A percentile compares a stretch with the other conserved stretches of the same genome.
Evolutionary conservation across 495 filamentous ascomycete genomes (phyloP).

Genomic region (Cladorrhinum samala): DNA sequence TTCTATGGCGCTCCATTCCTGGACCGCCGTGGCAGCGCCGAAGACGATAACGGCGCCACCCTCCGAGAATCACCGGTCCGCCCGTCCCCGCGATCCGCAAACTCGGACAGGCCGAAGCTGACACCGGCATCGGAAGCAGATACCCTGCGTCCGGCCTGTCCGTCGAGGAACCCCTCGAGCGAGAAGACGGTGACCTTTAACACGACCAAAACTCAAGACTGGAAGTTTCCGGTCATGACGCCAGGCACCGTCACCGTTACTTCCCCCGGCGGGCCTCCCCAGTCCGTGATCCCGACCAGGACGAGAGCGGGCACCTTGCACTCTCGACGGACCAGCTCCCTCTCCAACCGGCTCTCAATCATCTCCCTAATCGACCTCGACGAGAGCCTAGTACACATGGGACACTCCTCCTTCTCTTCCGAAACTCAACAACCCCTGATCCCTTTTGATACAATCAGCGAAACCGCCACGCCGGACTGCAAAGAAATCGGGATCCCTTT

Average conservation of each 20-base stretch:
- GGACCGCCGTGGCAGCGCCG: constrained; percentile 2
- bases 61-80: no score
- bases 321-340: neutral
- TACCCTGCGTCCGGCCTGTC: constrained; percentile 53
- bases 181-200: constrained; percentile 43
- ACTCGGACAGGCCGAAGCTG: no score
- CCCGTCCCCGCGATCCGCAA: no score
- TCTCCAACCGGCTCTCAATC: neutral
- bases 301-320: neutral
- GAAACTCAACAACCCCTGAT: neutral
- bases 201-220: constrained; percentile 51
- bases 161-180: constrained; percentile 47
- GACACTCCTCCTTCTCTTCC: no score
- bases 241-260: constrained; percentile 19
- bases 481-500: no score
- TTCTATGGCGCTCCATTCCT: constrained; percentile 41
- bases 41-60: constrained; percentile 4
- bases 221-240: constrained; percentile 53
- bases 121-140: no score
- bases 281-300: no score
- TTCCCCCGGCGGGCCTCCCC: no score
- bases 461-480: neutral
- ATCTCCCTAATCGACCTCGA: neutral
- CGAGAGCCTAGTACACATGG: neutral
- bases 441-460: neutral